Base-by-base conservation (phyloP, 2,329 filamentous ascomycete species). In the Claviceps sp. region DNA sequence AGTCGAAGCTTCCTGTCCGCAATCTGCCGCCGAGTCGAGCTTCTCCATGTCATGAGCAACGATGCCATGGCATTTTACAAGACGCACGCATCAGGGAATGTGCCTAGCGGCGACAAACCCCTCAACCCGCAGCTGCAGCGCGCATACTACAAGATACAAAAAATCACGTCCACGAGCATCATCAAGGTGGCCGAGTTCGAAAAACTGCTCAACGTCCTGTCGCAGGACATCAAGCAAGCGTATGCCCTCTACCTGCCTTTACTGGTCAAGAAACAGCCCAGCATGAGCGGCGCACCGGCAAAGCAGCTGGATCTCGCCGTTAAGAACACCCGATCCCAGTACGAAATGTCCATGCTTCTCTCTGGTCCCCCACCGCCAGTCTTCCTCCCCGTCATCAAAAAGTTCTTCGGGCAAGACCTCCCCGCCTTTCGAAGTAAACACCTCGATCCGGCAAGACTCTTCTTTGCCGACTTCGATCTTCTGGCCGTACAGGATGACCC, bases 1-100 rank as follows among this genome's bases (percentile, higher is more conserved):
- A 84, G 84, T 11, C 79, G 88, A 13, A 79, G 81, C 20, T 84
- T 91, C 56, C 72, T 94, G 22, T 79, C 80, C 26, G 81, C 85
- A 34, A 73, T 82, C 47, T 86, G 81, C 63, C 81, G 81, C 42
- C 78, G 82, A 34, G 72, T 89, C 22, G 66, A 70, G 4, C 76
- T 81, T 55, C 69, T 86, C 57, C 73, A 81, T 51, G 57, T 57
- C 4, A 65, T 79, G 8, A 74, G 75, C 42, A 66, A 64, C 37
- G 67, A 70, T 43, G 74, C 77, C 2, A 72, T 75, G 11, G 69
- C 71, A 4, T 79, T 73, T 60, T 80, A 74, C 57, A 71, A 77
- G 54, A 65, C 62, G 49, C 67, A 72, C 14, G 70, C 71, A 1
- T 54, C 59, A 14, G 66, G 69, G 20, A 70, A 73, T 48, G 65